A percentile compares a stretch with the other conserved stretches of the same genome.
Conservation (phyloP, 257 asterid genomes). For the Oldenlandia corymbosa region DNA sequence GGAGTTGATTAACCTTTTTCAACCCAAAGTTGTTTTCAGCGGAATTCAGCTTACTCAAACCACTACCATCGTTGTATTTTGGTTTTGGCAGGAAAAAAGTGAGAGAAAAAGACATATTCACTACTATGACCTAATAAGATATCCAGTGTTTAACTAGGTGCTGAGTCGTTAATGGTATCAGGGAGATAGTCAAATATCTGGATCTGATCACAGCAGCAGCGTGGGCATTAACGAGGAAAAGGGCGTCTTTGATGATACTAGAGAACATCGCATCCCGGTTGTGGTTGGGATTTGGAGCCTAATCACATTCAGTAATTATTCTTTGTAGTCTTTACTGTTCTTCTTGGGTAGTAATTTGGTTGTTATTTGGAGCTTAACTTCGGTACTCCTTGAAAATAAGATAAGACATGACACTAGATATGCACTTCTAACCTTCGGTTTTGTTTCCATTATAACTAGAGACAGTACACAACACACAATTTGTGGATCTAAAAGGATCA, state of each 20-base stretch:
- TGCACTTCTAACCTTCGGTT: no score
- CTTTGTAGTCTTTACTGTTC: neutral
- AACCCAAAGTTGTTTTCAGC: no score
- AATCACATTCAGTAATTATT: neutral
- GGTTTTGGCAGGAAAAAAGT: neutral
- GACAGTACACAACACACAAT: no score
- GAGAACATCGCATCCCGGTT: neutral
- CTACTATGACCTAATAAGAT: neutral
- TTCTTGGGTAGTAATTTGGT: neutral
- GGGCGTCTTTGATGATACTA: conserved; percentile 43
- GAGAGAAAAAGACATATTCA: neutral
- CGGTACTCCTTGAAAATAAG: no score
- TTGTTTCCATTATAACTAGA: no score
- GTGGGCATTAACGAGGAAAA: conserved; percentile 52
- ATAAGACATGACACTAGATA: no score
- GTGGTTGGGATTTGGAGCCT: neutral
- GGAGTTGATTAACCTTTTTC: no score
- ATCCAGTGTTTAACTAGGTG: neutral
- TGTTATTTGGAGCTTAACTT: no score
- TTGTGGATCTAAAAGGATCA: no score
- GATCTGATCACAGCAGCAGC: conserved; percentile 72
- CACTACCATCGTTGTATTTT: no score
- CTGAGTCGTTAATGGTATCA: conserved; percentile 18
- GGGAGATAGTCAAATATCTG: conserved; percentile 66
- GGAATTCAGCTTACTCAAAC: no score